Conservation (phyloP, 2,329 filamentous ascomycete genomes). For the Raffaelea albimanens region DNA sequence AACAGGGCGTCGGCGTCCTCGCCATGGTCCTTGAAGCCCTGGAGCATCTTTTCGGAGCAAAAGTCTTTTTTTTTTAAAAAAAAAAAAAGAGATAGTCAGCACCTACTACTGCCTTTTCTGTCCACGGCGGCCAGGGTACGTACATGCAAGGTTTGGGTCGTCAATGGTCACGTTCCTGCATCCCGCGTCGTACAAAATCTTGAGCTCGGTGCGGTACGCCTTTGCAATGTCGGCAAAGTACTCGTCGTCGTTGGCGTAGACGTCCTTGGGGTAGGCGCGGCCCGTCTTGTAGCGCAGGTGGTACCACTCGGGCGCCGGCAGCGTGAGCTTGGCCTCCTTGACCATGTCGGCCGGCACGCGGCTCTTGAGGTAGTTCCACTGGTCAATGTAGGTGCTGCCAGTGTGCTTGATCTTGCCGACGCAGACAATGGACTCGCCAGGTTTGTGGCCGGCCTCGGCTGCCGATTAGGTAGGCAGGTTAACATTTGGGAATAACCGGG, state of each 20-base stretch:
- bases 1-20: constrained; percentile 55
- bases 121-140: background rate
- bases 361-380: constrained; percentile 32
- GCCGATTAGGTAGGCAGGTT: background rate
- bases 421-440: constrained; percentile 35
- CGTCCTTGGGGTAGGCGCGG: constrained; percentile 36
- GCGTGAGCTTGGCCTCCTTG: constrained; percentile 55
- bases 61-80: constrained; percentile 47
- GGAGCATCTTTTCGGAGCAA: constrained; percentile 58
- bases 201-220: constrained; percentile 38
- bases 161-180: constrained; percentile 48
- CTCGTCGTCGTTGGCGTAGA: constrained; percentile 36
- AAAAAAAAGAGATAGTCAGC: no score
- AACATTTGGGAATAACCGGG: background rate
- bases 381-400: constrained; percentile 31
- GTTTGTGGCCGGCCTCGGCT: constrained; percentile 35
- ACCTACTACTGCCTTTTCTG: no score
- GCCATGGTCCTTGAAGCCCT: constrained; percentile 47
- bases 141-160: constrained; percentile 48
- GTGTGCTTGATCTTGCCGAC: constrained; percentile 36
- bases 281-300: constrained; percentile 41
- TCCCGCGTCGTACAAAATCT: constrained; percentile 37
- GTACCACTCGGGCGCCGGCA: constrained; percentile 56
- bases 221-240: constrained; percentile 42
- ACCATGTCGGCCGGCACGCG: constrained; percentile 48